These are phyloP conservation scores for Huntiella savannae DNA, from an alignment of 2,329 filamentous ascomycete species.

Conservation along the genomic window DNA sequence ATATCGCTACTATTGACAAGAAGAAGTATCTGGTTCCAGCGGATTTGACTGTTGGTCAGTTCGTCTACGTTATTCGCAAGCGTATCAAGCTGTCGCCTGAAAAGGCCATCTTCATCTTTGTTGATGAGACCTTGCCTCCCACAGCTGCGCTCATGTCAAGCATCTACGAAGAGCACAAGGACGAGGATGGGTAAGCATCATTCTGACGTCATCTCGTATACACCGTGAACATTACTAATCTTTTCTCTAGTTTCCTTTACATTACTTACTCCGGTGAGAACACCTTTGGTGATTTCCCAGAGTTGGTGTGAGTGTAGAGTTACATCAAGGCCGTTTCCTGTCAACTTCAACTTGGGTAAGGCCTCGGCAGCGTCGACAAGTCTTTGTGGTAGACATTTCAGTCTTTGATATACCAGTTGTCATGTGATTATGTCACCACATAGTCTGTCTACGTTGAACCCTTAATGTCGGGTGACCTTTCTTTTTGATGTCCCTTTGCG, in stretches of 20 bases:
- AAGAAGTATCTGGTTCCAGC: conserved; percentile 99
- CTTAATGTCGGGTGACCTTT: background rate
- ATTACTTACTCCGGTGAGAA: conserved; percentile 99
- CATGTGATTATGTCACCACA: no score
- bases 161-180: conserved; percentile 99
- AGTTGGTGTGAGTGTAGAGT: conserved; percentile 19
- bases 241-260: conserved; percentile 60
- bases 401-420: background rate
- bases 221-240: background rate
- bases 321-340: background rate
- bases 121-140: conserved; percentile 91
- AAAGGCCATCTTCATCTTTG: conserved; percentile 99
- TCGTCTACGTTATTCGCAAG: conserved; percentile 99
- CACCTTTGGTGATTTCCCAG: conserved; percentile 54
- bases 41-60: conserved; percentile 95
- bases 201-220: background rate
- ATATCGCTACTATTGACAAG: conserved; percentile 99
- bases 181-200: conserved; percentile 43
- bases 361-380: no score
- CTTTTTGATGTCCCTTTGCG: no score
- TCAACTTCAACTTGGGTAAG: no score
- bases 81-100: conserved; percentile 98
- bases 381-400: background rate
- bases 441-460: background rate
- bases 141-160: conserved; percentile 97